A percentile compares a stretch with the other conserved stretches of the same genome.
phyloP scores from a whole-genome alignment of 108 stramenopile species.

The Cyclotella cryptica region DNA sequence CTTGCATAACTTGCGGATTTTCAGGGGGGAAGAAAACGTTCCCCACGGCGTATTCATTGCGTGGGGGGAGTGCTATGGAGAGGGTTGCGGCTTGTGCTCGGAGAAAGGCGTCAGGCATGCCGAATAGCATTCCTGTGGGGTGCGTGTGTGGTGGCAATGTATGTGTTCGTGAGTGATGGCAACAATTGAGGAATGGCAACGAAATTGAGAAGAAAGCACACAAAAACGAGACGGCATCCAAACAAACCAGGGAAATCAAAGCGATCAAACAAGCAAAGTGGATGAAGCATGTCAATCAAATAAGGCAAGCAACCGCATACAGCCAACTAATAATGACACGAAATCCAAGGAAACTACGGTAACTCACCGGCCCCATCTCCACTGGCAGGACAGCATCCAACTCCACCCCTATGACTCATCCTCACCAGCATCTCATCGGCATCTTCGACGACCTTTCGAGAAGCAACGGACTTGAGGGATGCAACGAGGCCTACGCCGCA shows the following conservation, averaged over 20 bases:
- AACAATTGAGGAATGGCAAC: neutral
- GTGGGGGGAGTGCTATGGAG: constrained; percentile 78
- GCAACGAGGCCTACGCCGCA: constrained; percentile 94
- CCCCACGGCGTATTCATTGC: constrained; percentile 92
- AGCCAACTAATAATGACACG: neutral
- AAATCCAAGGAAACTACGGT: neutral
- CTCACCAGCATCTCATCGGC: constrained; percentile 98
- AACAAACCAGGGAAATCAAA: neutral
- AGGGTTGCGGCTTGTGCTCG: constrained; percentile 84
- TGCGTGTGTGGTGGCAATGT: neutral
- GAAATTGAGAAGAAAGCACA: neutral
- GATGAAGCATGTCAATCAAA: neutral
- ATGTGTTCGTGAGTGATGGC: neutral
- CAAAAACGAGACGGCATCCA: neutral
- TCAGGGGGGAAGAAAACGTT: constrained; percentile 95
- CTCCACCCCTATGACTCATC: constrained; percentile 97
- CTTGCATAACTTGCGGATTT: constrained; percentile 71
- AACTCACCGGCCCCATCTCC: constrained; percentile 93
- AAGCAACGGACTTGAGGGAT: constrained; percentile 81
- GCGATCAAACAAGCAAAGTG: neutral
- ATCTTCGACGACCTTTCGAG: constrained; percentile 90
- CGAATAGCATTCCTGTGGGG: constrained; percentile 81
- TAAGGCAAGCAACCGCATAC: neutral
- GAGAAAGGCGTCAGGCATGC: constrained; percentile 97
- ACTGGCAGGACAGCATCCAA: constrained; percentile 91